phyloP scores from a whole-genome alignment of 2,329 filamentous ascomycete genomes.

The Drechslerella stenobrocha region DNA sequence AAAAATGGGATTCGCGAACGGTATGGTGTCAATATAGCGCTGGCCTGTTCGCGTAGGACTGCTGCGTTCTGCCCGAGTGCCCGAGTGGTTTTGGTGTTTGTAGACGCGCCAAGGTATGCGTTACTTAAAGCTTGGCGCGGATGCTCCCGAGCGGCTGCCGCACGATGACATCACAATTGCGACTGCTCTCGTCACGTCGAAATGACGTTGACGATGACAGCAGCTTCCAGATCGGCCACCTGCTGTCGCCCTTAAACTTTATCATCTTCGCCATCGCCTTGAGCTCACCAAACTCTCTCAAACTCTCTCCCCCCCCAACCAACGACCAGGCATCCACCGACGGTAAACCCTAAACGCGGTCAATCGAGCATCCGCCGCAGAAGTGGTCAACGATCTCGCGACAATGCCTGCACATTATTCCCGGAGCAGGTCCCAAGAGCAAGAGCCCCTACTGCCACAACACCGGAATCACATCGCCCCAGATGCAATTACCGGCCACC shows the following conservation, averaged over 20 bases:
- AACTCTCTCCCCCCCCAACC: background rate
- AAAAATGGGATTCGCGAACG: too few species aligned
- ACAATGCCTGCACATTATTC: constrained; percentile 66
- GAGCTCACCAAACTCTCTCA: background rate
- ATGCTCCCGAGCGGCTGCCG: constrained; percentile 14
- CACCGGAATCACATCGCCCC: constrained; percentile 79
- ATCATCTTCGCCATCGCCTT: background rate
- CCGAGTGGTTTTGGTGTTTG: too few species aligned
- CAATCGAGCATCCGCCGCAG: too few species aligned
- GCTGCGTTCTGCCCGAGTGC: too few species aligned
- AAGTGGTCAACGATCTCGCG: constrained; percentile 9
- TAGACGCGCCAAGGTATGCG: too few species aligned
- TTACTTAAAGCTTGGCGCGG: constrained; percentile 1
- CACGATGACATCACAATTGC: constrained; percentile 46
- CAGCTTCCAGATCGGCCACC: too few species aligned
- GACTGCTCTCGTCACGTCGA: constrained; percentile 1
- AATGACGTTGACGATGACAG: constrained; percentile 28
- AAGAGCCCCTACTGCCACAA: constrained; percentile 76
- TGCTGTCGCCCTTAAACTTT: too few species aligned
- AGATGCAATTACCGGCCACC: constrained; percentile 54
- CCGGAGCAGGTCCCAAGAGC: constrained; percentile 64
- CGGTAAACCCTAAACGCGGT: background rate
- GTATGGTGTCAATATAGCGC: too few species aligned
- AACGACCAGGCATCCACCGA: background rate
- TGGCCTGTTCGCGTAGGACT: too few species aligned